These are phyloP conservation scores for Taiozyma sp. DNA, from an alignment of 1,139 yeast genomes.

Conservation along the genomic window DNA sequence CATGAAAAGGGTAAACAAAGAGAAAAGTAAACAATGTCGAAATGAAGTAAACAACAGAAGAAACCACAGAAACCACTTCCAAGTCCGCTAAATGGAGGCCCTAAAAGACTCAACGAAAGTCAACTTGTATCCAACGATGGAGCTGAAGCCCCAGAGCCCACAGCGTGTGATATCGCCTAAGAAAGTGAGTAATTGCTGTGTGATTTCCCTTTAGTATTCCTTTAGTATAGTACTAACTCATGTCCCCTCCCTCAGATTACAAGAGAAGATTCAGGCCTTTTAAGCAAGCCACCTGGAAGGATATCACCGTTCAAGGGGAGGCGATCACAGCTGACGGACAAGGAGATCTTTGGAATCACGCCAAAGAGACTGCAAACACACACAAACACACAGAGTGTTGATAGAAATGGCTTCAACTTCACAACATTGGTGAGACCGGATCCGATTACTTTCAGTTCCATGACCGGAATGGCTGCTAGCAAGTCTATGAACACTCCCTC, in stretches of 20 bases:
- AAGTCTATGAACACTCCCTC: conserved; percentile 18
- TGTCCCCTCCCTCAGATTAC: background rate
- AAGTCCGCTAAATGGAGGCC: conserved; percentile 1
- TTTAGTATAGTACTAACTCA: background rate
- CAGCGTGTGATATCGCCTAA: background rate
- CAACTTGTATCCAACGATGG: conserved; percentile 12
- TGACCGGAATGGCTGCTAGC: conserved; percentile 17
- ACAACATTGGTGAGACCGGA: background rate
- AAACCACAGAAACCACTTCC: background rate
- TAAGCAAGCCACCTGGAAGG: conserved; percentile 20
- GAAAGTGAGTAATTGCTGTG: background rate
- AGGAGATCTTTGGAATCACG: conserved; percentile 17
- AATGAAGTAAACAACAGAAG: conserved; percentile 3
- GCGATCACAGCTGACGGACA: conserved; percentile 8
- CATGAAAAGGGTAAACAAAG: too few species aligned
- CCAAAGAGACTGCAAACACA: conserved; percentile 14
- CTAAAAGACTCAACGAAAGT: conserved; percentile 12
- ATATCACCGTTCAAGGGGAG: conserved; percentile 22
- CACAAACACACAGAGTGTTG: conserved; percentile 19
- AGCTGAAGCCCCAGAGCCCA: conserved; percentile 13
- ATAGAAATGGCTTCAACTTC: conserved; percentile 9
- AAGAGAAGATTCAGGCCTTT: background rate
- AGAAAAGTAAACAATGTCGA: too few species aligned
- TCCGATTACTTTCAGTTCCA: conserved; percentile 11
- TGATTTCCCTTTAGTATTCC: too few species aligned